Evolutionary conservation across 352 stramenopile species (phyloP).

Genomic region (Blastocystis hominis): DNA sequence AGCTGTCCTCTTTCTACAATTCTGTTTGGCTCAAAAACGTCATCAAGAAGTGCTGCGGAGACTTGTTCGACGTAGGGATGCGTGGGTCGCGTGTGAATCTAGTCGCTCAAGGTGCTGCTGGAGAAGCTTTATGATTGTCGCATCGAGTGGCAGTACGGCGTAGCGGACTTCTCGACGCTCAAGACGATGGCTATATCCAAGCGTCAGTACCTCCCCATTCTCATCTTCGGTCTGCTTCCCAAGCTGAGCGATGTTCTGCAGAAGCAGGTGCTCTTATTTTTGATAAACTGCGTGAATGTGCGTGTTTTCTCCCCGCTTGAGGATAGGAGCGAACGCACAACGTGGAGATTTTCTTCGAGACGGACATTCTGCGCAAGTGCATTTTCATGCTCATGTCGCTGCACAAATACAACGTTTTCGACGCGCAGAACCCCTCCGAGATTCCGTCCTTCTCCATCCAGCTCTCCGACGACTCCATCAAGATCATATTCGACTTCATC

Average conservation of each 20-base stretch:
- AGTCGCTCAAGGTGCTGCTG: conserved; percentile 52
- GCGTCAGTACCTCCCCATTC: conserved; percentile 51
- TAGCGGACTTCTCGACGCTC: not conserved
- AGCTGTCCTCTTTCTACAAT: conserved; percentile 51
- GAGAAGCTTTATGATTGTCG: conserved; percentile 53
- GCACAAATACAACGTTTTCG: conserved; percentile 54
- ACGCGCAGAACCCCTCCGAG: not conserved
- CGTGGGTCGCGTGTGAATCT: not conserved
- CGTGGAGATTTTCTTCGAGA: conserved; percentile 58
- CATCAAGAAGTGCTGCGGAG: conserved; percentile 57
- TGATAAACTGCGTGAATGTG: conserved; percentile 57
- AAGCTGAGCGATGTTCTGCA: conserved; percentile 30
- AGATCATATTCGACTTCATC: conserved; percentile 52
- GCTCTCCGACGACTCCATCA: conserved; percentile 32
- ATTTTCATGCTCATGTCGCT: conserved; percentile 58
- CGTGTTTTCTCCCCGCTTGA: not conserved
- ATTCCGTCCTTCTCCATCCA: conserved; percentile 29
- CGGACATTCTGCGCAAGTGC: conserved; percentile 54
- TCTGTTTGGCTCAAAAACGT: conserved; percentile 53
- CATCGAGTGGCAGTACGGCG: conserved; percentile 53
- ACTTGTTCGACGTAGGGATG: conserved; percentile 24
- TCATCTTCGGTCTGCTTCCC: conserved; percentile 46
- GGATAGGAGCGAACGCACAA: conserved; percentile 53
- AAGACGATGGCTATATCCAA: conserved; percentile 45
- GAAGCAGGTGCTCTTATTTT: not conserved